phyloP scores from a whole-genome alignment of 768 basidiomycete genomes.

The Amanita rimosa region DNA sequence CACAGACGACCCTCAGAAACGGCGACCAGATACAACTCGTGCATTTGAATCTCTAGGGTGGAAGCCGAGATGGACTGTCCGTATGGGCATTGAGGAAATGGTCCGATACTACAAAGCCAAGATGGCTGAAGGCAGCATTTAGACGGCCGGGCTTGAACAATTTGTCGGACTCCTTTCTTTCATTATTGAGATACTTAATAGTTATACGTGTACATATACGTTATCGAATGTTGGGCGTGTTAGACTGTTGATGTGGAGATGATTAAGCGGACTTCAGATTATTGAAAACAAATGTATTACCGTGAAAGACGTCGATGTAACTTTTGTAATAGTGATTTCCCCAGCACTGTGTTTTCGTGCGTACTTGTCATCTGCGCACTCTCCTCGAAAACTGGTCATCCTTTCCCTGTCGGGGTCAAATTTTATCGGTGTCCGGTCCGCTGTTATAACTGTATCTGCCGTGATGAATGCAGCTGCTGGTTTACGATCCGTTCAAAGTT shows the following conservation, averaged over 20 bases:
- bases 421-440: not conserved
- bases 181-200: not conserved
- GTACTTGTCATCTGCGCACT: not conserved
- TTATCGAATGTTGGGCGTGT: not conserved
- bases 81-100: conserved; percentile 94
- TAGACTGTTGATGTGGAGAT: not conserved
- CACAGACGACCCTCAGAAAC: conserved; percentile 88
- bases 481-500: not conserved
- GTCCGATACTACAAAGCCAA: conserved; percentile 86
- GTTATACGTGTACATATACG: not conserved
- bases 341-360: conserved; percentile 1
- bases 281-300: not conserved
- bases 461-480: not conserved
- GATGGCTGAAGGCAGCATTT: conserved; percentile 77
- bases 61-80: conserved; percentile 90
- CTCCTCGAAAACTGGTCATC: not conserved
- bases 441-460: not conserved
- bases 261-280: not conserved
- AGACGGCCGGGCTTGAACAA: no score
- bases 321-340: not conserved
- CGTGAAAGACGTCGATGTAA: not conserved
- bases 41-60: conserved; percentile 79
- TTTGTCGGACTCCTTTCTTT: not conserved
- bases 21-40: conserved; percentile 85
- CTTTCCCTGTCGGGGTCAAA: not conserved